These are phyloP conservation scores for Fragilaria crotonensis DNA, from an alignment of 108 stramenopile genomes.

Conservation along the genomic window DNA sequence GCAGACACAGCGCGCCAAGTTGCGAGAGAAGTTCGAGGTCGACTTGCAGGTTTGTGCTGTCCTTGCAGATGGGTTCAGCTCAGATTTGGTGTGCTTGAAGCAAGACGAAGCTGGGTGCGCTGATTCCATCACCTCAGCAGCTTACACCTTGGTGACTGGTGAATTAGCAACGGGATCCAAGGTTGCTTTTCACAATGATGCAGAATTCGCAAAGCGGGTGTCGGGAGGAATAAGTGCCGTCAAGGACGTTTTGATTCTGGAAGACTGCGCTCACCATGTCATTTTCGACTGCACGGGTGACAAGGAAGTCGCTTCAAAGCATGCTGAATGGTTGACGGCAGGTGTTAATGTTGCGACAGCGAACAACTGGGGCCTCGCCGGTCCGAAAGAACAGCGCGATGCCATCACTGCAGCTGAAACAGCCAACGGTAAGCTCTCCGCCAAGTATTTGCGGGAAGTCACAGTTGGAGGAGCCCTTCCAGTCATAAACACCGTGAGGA, in stretches of 20 bases:
- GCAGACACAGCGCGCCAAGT: constrained; percentile 39
- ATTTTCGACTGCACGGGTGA: constrained; percentile 70
- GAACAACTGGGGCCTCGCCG: constrained; percentile 68
- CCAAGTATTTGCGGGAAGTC: constrained; percentile 68
- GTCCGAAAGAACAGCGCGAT: constrained; percentile 50
- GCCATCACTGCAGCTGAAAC: constrained; percentile 45
- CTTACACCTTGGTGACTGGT: too few species aligned
- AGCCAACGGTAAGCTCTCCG: constrained; percentile 33
- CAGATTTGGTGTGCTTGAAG: constrained; percentile 21
- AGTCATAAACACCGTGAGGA: constrained; percentile 62
- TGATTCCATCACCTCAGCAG: constrained; percentile 40
- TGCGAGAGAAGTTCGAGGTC: constrained; percentile 50
- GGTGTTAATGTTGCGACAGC: constrained; percentile 72
- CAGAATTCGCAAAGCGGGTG: too few species aligned
- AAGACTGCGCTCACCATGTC: constrained; percentile 44
- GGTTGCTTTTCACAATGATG: too few species aligned
- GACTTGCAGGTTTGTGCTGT: constrained; percentile 65
- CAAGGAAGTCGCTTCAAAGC: constrained; percentile 35
- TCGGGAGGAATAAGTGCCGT: too few species aligned
- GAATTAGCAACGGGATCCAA: constrained; percentile 12
- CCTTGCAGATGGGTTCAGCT: constrained; percentile 8
- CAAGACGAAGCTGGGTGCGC: constrained; percentile 25
- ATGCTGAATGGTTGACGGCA: constrained; percentile 52
- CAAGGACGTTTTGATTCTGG: constrained; percentile 16
- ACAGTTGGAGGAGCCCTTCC: constrained; percentile 81